Evolutionary conservation across 176 grass and related monocot genomes (phyloP).

Genomic region (Triticum timopheevii): DNA sequence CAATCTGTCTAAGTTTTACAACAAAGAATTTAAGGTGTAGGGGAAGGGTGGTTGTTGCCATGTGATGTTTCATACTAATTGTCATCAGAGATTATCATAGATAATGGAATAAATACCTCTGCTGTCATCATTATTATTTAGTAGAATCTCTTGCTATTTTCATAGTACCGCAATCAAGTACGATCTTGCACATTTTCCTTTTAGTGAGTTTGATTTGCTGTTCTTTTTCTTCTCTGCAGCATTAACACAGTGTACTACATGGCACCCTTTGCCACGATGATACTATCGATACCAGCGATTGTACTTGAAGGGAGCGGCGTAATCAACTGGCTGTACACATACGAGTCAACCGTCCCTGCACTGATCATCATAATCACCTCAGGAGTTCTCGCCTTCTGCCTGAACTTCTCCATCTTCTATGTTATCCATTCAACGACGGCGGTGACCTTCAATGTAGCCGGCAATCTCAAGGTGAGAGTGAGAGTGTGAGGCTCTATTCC

Average conservation of each 20-base stretch:
- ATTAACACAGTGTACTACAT: conserved; percentile 95
- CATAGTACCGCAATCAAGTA: not conserved
- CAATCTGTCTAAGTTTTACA: not conserved
- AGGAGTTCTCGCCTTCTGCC: conserved; percentile 68
- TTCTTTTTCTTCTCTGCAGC: conserved; percentile 26
- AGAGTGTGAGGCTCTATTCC: not conserved
- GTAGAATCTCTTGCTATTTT: not conserved
- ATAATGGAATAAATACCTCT: not conserved
- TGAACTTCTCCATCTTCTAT: conserved; percentile 84
- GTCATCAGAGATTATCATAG: not conserved
- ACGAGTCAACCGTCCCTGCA: conserved; percentile 45
- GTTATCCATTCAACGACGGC: conserved; percentile 81
- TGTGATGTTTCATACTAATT: not conserved
- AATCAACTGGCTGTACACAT: conserved; percentile 63
- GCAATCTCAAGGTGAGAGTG: conserved; percentile 60
- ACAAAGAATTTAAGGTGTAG: not conserved
- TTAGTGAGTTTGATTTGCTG: not conserved
- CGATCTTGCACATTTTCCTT: not conserved
- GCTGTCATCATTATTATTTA: not conserved
- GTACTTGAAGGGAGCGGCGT: conserved; percentile 62
- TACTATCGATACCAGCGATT: conserved; percentile 52
- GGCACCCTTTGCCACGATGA: conserved; percentile 85
- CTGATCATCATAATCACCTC: conserved; percentile 64
- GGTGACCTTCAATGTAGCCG: conserved; percentile 78
- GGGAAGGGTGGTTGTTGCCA: not conserved